Percentiles rank a stretch among this genome's conserved stretches.
Conservation (phyloP, 2,329 filamentous ascomycete genomes). For the Trichoderma lentiforme region DNA sequence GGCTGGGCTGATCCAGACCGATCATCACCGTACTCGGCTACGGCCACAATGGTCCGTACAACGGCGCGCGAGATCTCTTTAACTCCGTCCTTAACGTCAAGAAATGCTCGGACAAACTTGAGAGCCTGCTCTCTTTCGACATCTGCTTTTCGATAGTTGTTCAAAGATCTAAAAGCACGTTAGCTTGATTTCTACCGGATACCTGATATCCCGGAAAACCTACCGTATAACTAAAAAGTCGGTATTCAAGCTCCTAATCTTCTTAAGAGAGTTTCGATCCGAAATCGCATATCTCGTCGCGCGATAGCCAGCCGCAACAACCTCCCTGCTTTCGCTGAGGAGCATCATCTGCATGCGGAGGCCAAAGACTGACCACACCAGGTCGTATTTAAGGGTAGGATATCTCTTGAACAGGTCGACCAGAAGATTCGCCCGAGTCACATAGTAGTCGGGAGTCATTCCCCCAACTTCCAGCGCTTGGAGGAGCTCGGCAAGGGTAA, state of each 20-base stretch:
- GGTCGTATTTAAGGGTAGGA: constrained; percentile 90
- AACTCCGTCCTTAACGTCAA: constrained; percentile 92
- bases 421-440: constrained; percentile 83
- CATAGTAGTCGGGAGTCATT: constrained; percentile 91
- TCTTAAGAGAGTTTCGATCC: constrained; percentile 82
- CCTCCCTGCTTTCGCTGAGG: constrained; percentile 90
- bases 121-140: constrained; percentile 95
- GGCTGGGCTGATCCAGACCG: constrained; percentile 70
- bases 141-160: constrained; percentile 95
- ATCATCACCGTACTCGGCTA: constrained; percentile 86
- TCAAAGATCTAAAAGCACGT: constrained; percentile 60
- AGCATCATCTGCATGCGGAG: constrained; percentile 93
- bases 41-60: constrained; percentile 82
- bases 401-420: constrained; percentile 96
- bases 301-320: constrained; percentile 90
- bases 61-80: constrained; percentile 83
- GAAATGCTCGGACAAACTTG: constrained; percentile 91
- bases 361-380: constrained; percentile 95
- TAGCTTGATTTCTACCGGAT: not conserved
- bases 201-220: not conserved
- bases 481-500: constrained; percentile 82
- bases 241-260: constrained; percentile 81
- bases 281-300: constrained; percentile 94
- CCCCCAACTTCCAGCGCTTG: constrained; percentile 85
- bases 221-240: constrained; percentile 79